Conservation (phyloP, 1,284 basidiomycete species). For the Phellopilus nigrolimitatus region DNA sequence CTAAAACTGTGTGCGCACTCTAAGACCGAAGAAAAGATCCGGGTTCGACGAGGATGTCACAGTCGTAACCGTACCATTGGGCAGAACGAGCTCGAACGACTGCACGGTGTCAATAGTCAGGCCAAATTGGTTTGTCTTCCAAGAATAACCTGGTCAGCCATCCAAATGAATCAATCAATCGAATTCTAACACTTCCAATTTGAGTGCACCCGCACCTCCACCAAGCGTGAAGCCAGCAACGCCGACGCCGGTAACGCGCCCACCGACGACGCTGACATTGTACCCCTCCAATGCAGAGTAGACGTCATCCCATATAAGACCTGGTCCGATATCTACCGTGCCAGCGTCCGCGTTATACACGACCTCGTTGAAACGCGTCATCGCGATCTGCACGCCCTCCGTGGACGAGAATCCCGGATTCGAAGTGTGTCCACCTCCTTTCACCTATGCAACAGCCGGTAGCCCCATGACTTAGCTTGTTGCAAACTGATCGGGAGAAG, state of each 20-base stretch:
- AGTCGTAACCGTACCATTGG: conserved; percentile 9
- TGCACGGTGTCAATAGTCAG: conserved; percentile 17
- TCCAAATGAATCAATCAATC: no score
- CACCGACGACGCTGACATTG: conserved; percentile 23
- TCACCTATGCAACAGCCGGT: conserved; percentile 20
- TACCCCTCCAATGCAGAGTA: conserved; percentile 22
- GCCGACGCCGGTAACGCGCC: conserved; percentile 23
- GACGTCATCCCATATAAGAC: conserved; percentile 25
- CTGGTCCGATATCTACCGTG: conserved; percentile 22
- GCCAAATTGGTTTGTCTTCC: conserved; percentile 20
- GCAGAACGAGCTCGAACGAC: conserved; percentile 15
- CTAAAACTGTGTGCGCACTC: conserved; percentile 1
- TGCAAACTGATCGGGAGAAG: not conserved
- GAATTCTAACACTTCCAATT: no score
- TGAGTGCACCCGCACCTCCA: conserved; percentile 9
- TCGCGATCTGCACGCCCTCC: conserved; percentile 25
- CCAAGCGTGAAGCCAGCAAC: conserved; percentile 18
- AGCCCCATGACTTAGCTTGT: not conserved
- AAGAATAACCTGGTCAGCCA: conserved; percentile 12
- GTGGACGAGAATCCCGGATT: conserved; percentile 26
- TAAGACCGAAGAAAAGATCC: conserved; percentile 19
- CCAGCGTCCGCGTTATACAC: conserved; percentile 14
- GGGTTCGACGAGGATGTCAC: conserved; percentile 12
- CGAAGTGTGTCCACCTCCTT: conserved; percentile 25
- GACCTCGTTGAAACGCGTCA: conserved; percentile 23